Base-by-base conservation (phyloP, 805 yeast genomes). In the Sungouiozyma ichnusensis region DNA sequence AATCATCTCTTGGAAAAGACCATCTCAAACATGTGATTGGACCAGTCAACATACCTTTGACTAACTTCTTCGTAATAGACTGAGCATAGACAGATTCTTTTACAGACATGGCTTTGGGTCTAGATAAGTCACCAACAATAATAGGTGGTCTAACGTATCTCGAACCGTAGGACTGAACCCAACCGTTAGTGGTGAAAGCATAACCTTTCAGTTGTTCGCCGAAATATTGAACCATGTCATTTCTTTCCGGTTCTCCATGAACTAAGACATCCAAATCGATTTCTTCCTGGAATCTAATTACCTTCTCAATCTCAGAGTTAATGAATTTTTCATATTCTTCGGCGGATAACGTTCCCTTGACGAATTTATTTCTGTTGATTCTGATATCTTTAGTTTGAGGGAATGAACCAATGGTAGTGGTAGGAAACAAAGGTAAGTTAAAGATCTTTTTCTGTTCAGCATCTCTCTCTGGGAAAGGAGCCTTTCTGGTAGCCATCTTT, bases 161-260 rank as follows among this genome's bases (percentile, higher is more conserved):
- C 55, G 98, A 88, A 78, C 99, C 99, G 71, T 90, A 92, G 56
- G 98, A 92, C 79, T 92, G 99, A 62, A 92, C 99, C 99, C 99
- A 92, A 72, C 99, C 99, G 79, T 86, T 86, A 58, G 84, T 75
- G 72, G 98, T 92, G 81, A 92, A 92, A 58, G 95, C 95, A 68
- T 84, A 92, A 72, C 99, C 99, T 66, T 85, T 83, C 68, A 92
- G 77, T 77, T 86, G 87, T 77, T 92, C 98, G 77, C 98, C 99
- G 56, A 92, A 92, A 82, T 90, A 92, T 78, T 92, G 98, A 63
- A 92, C 98, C 99, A 92, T 92, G 76, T 92, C 99, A 76, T 92
- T 92, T 81, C 99, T 85, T 81, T 92, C 98, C 71, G 99, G 98
- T 77, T 92, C 99, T 77, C 99, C 99, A 73, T 92, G 98, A 55